Conservation (phyloP, 306 rosid species). For the Prinsepia uniflora region DNA sequence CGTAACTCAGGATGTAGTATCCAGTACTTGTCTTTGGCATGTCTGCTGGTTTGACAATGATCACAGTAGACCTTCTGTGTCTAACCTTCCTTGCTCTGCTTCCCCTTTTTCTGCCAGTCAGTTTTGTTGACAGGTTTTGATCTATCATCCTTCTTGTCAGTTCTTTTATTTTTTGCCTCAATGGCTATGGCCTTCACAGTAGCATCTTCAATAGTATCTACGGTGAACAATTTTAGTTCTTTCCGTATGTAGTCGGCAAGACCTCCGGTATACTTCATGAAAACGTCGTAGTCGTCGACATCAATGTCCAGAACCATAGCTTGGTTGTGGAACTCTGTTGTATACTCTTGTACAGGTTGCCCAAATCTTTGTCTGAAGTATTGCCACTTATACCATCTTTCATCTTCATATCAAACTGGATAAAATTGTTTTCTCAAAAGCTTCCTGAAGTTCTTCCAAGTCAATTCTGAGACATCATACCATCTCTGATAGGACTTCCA, state of each 20-base stretch:
- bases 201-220: neutral
- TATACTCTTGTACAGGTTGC: too few relatives aligned
- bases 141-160: neutral
- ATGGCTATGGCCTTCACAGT: neutral
- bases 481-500: neutral
- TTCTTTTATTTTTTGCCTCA: too few relatives aligned
- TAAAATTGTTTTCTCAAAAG: neutral
- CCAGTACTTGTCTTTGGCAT: neutral
- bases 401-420: neutral
- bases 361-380: neutral
- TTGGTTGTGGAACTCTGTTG: too few relatives aligned
- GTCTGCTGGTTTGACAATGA: neutral
- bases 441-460: neutral
- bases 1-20: too few relatives aligned
- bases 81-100: neutral
- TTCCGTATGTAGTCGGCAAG: neutral
- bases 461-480: neutral
- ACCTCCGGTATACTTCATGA: neutral
- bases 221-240: neutral
- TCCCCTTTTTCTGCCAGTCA: neutral
- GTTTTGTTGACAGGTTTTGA: neutral
- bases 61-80: neutral
- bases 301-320: too few relatives aligned
- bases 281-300: too few relatives aligned
- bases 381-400: neutral